These are phyloP conservation scores for Euphrasia confusa DNA, from an alignment of 257 asterid species.

Conservation along the genomic window DNA sequence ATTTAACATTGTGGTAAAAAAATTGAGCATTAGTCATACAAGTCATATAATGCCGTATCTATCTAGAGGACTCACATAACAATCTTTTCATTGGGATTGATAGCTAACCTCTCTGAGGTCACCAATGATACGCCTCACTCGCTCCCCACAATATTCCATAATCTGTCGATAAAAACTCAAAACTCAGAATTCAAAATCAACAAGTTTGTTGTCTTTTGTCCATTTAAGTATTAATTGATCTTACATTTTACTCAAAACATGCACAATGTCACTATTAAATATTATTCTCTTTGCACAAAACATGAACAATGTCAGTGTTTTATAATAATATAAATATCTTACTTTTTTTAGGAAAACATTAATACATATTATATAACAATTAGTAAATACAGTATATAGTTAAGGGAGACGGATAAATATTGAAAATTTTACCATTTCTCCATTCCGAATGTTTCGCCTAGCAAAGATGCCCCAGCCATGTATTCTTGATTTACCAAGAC, in stretches of 20 bases:
- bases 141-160: conserved; percentile 85
- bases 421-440: conserved; percentile 63
- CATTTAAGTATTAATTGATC: too few relatives aligned
- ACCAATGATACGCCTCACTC: conserved; percentile 78
- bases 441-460: conserved; percentile 70
- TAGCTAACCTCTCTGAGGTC: conserved; percentile 84
- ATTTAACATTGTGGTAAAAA: too few relatives aligned
- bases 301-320: too few relatives aligned
- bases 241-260: not conserved
- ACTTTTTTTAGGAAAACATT: too few relatives aligned
- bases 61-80: conserved; percentile 63
- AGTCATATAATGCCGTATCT: too few relatives aligned
- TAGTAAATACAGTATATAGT: too few relatives aligned
- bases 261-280: not conserved
- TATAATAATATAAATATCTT: too few relatives aligned
- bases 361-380: too few relatives aligned
- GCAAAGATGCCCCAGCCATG: conserved; percentile 99
- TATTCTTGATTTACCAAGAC: conserved; percentile 95
- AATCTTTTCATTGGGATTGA: conserved; percentile 71
- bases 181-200: not conserved
- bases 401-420: too few relatives aligned
- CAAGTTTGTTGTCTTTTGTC: too few relatives aligned
- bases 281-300: too few relatives aligned
- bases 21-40: too few relatives aligned
- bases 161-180: conserved; percentile 42